Percentiles rank a stretch among this genome's conserved stretches.
Conservation (phyloP, 441 rosid genomes). For the Gossypium davidsonii region DNA sequence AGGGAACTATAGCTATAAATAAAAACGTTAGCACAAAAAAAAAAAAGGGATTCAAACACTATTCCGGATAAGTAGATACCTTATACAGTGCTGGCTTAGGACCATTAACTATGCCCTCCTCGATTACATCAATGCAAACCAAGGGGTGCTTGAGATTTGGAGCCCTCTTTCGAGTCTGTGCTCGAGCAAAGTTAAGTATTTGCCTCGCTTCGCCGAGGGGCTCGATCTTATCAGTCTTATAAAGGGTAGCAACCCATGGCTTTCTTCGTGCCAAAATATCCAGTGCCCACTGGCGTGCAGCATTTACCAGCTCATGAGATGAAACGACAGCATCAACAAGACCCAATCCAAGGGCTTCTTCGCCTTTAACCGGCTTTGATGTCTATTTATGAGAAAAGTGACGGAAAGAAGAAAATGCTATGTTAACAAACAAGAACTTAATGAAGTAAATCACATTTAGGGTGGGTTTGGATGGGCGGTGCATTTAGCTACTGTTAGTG, state of each 20-base stretch:
- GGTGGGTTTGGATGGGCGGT: too few species aligned
- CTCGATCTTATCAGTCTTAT: conserved; percentile 75
- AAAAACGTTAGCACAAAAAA: neutral
- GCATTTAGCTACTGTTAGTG: too few species aligned
- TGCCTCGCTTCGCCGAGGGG: conserved; percentile 92
- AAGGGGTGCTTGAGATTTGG: conserved; percentile 82
- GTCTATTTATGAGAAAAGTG: conserved; percentile 36
- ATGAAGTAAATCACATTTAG: neutral
- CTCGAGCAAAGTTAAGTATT: conserved; percentile 82
- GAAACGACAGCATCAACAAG: conserved; percentile 79
- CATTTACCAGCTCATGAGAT: conserved; percentile 48
- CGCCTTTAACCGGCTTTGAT: conserved; percentile 73
- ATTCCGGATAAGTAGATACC: conserved; percentile 35
- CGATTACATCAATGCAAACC: conserved; percentile 76
- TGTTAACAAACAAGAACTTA: conserved; percentile 1
- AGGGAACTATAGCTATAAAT: conserved; percentile 10
- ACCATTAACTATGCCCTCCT: conserved; percentile 79
- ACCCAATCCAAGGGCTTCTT: conserved; percentile 69
- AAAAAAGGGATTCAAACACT: neutral
- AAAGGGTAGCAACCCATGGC: conserved; percentile 80
- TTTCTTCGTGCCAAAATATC: conserved; percentile 62
- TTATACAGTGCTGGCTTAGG: conserved; percentile 71
- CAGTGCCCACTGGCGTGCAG: conserved; percentile 81
- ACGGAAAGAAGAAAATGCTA: neutral
- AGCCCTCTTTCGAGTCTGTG: conserved; percentile 61